A percentile compares a stretch with the other conserved stretches of the same genome.
These are phyloP conservation scores for Yamadazyma sp. DNA, from an alignment of 1,139 yeast genomes.

Conservation along the genomic window DNA sequence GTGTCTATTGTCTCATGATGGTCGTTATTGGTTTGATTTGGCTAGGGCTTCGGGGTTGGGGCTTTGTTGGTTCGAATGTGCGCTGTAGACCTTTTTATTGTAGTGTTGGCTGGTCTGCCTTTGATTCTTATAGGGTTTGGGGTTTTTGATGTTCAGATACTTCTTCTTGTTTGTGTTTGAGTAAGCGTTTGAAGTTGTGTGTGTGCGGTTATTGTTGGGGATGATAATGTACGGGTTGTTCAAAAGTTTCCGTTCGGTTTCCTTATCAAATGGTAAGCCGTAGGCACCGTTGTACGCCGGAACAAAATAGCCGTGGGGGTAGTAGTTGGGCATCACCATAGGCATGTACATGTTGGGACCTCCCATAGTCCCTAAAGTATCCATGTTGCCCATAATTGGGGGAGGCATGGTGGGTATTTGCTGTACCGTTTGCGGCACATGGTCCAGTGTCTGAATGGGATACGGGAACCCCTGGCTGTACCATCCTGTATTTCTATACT, in stretches of 20 bases:
- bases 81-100: not conserved
- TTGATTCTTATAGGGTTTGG: not conserved
- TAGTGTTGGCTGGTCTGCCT: not conserved
- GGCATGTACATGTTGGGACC: constrained; percentile 2
- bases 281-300: constrained; percentile 8
- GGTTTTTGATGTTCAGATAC: not conserved
- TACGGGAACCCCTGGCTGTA: no score
- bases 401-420: no score
- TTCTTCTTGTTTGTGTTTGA: no score
- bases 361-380: no score
- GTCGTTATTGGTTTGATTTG: constrained; percentile 1
- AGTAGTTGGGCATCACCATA: not conserved
- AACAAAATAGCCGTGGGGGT: not conserved
- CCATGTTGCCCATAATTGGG: not conserved
- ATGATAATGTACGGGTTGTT: constrained; percentile 34
- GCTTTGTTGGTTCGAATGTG: not conserved
- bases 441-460: no score
- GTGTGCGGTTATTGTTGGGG: constrained; percentile 18
- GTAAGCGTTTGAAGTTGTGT: no score
- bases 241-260: constrained; percentile 28
- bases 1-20: no score
- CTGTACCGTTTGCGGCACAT: no score
- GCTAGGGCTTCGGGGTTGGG: not conserved
- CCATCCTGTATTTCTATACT: no score
- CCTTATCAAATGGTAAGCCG: constrained; percentile 22